phyloP scores from a whole-genome alignment of 2,329 filamentous ascomycete genomes.

The Drechmeria coniospora region DNA sequence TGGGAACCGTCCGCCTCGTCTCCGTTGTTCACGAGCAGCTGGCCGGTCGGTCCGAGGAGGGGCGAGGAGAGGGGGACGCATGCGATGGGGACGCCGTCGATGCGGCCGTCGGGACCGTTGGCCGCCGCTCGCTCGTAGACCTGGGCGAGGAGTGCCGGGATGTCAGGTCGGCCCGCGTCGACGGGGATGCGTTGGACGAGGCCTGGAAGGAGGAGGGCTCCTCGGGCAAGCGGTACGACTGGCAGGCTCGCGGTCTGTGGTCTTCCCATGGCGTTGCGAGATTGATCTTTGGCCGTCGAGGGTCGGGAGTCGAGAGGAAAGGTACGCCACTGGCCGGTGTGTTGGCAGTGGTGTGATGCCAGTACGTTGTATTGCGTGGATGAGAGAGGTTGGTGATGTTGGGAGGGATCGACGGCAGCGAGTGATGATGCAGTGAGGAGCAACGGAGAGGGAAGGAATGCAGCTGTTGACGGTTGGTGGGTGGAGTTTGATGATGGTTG shows the following conservation, averaged over 20 bases:
- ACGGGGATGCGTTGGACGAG: constrained; percentile 75
- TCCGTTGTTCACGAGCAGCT: constrained; percentile 55
- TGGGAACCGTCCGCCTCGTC: constrained; percentile 30
- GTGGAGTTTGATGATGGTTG: no score
- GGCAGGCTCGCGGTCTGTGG: constrained; percentile 41
- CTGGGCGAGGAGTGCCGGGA: constrained; percentile 72
- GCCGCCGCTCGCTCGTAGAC: constrained; percentile 64
- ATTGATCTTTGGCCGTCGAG: no score
- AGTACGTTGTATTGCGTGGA: no score
- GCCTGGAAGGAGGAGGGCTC: constrained; percentile 71
- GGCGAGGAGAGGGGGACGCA: constrained; percentile 77
- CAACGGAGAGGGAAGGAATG: no score
- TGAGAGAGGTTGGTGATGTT: no score
- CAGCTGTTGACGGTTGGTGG: no score
- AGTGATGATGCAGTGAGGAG: no score
- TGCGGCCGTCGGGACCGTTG: constrained; percentile 46
- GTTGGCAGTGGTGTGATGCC: no score
- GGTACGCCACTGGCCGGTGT: no score
- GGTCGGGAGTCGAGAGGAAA: no score
- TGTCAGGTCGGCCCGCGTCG: constrained; percentile 63
- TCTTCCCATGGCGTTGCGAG: constrained; percentile 19
- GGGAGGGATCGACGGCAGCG: no score
- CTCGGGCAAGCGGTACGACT: constrained; percentile 67
- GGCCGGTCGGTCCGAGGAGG: constrained; percentile 56
- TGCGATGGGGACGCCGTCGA: constrained; percentile 60